These are phyloP conservation scores for Aristolochia contorta DNA, from an alignment of 164 flowering plant species.

Conservation along the genomic window DNA sequence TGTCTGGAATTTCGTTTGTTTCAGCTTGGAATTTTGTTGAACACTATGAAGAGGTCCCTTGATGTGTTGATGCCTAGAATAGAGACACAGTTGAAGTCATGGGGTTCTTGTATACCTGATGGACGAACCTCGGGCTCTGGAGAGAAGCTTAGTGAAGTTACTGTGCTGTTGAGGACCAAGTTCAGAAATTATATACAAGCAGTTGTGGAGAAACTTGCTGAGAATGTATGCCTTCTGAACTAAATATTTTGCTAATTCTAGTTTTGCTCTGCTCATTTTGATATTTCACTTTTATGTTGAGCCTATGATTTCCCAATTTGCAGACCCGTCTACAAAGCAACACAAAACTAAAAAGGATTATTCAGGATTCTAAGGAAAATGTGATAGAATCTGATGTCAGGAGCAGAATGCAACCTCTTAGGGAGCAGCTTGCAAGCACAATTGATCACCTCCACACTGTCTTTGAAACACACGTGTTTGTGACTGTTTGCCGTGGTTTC, in stretches of 20 bases:
- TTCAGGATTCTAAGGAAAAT: conserved; percentile 70
- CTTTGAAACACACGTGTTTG: conserved; percentile 65
- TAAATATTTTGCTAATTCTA: no score
- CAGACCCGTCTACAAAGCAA: conserved; percentile 63
- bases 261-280: no score
- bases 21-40: conserved; percentile 80
- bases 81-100: conserved; percentile 63
- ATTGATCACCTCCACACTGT: conserved; percentile 65
- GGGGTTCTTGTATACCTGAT: conserved; percentile 77
- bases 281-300: not conserved
- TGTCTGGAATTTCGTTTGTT: conserved; percentile 5
- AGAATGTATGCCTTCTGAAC: conserved; percentile 56
- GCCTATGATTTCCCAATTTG: conserved; percentile 5
- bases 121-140: conserved; percentile 66
- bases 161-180: conserved; percentile 87
- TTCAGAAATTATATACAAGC: conserved; percentile 85
- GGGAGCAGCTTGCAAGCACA: conserved; percentile 56
- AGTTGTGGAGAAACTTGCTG: conserved; percentile 74
- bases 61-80: conserved; percentile 78
- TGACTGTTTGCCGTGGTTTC: conserved; percentile 68
- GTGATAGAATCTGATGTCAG: conserved; percentile 68
- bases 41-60: conserved; percentile 88
- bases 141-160: conserved; percentile 83
- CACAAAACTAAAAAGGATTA: conserved; percentile 78
- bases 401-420: conserved; percentile 71